Evolutionary conservation across 306 rosid species (phyloP), one percentile per base, ranked within the genome.

Genomic region (Sicyos baderoa): DNA sequence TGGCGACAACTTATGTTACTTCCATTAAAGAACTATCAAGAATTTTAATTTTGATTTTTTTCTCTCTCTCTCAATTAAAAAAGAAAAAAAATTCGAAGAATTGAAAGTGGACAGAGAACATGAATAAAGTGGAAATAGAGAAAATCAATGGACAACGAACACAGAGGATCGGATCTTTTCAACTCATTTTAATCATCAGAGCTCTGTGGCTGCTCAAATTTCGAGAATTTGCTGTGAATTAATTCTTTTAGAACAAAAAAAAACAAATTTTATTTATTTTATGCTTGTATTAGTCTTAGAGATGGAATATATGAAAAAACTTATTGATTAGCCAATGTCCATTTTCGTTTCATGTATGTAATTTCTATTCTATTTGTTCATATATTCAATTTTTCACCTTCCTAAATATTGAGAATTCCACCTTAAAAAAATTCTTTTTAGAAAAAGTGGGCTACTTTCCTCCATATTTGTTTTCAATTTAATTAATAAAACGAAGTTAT

Each of bases 1-100:
- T 59, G 75, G 65, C 87, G 82, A 76, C 82, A 80, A 84, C 76
- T 76, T 76, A 70, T 75, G 86, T 54, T 84, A 82, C 79, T 89
- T 87, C 76, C 82, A 87, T 75, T 80, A 29, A 29, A 29, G 54
- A 65, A 19, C 16, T 15, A 60, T 45, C 4, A 37, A 62, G 25
- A 37, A 62, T 37, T 63, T 63, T 0, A 7, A 57, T 4, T 13
- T 25, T 22, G 4, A 57, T 23, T 37, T 11, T 54, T 19, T 0
- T 52, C 56, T 52, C 56, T 35, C 42, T 35, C 42, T 35, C 42
- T 8, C 8, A 35, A 35, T 35, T 35, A 35, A 18, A 9, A 56
- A 16, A 35, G 40, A 17, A 40, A 17, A 11, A 9, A 0, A 51
- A 44, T 63, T 63, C 19, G 53, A 65, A 19, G 53, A 19, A 21